Evolutionary conservation across 2,329 filamentous ascomycete species (phyloP).

Genomic region (Pseudopithomyces maydicus): DNA sequence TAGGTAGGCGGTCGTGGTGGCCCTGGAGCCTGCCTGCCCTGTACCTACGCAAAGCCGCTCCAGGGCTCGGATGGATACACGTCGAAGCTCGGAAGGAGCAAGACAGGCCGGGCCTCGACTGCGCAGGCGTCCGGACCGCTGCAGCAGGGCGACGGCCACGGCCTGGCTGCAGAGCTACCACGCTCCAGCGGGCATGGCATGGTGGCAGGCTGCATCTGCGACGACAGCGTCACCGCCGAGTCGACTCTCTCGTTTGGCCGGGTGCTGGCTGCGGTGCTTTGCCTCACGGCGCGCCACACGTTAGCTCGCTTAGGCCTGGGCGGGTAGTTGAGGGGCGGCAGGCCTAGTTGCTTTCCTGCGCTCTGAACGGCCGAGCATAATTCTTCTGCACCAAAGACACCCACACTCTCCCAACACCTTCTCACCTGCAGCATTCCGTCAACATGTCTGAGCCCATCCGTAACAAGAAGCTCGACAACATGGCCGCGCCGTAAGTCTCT

Average conservation of each 20-base stretch:
- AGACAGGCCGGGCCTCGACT: not conserved
- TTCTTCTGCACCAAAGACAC: slow-evolving; percentile 38
- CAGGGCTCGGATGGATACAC: slow-evolving; percentile 3
- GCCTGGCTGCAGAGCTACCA: not conserved
- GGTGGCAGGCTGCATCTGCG: not conserved
- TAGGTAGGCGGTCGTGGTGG: too few species aligned
- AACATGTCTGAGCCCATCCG: slow-evolving; percentile 71
- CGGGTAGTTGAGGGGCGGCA: slow-evolving; percentile 28
- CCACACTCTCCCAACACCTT: slow-evolving; percentile 30
- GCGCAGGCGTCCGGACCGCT: not conserved
- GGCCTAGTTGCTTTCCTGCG: slow-evolving; percentile 26
- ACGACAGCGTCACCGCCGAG: too few species aligned
- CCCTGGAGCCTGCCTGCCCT: too few species aligned
- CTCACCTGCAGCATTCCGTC: slow-evolving; percentile 20
- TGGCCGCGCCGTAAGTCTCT: slow-evolving; percentile 66
- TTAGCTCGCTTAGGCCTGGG: slow-evolving; percentile 10
- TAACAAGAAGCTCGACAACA: slow-evolving; percentile 67
- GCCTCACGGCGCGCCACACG: slow-evolving; percentile 12
- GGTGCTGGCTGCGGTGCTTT: too few species aligned
- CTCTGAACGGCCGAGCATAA: slow-evolving; percentile 38
- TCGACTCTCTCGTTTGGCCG: too few species aligned
- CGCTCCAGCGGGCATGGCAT: not conserved
- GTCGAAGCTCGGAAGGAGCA: not conserved
- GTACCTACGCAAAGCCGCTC: too few species aligned
- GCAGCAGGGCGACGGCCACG: too few species aligned